Base-by-base conservation (phyloP, 1,284 basidiomycete species). In the Naganishia cerealis region DNA sequence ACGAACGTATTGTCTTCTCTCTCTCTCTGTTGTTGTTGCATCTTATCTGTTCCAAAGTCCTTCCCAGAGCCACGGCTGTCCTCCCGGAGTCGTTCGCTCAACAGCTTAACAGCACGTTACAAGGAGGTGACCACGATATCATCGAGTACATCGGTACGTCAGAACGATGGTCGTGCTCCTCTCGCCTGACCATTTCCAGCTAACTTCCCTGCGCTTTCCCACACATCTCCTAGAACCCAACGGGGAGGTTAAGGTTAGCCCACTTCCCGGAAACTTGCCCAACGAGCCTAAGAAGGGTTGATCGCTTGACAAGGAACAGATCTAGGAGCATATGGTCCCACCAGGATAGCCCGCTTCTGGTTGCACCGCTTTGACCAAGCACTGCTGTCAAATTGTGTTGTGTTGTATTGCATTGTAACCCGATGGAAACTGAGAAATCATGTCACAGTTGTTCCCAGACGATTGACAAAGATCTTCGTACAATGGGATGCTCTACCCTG, bases 121-220 rank as follows among this genome's bases (percentile, higher is more conserved):
- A 61, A 36, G 54, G 18, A 9, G 66, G 50, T n/a, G 52, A 50
- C 2, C 65, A 69, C 56, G 65, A 66, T 24, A 21, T 66, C 15
- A 58, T 69, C 48, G 65, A 69, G 26, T 69, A 69, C 48, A 62
- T 66, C 53, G 68, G 68, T 69, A 50, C 12, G 65, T 52, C 12
- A 42, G 9, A 33, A 21, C 9, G 26, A 55, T 50, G 4, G 24
- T 42, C 8, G n/a, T 15, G 24, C 46, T 12, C 29, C 8, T 38
- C 33, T 16, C 12, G 16, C n/a, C 12, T 21, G 13, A 29, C 29
- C 42, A 10, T 50, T 3, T 13, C 21, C 38, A 48, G 50, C 33
- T 43, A 15, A 24, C 13, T 18, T 59, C 39, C 2, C 24, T 52
- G 33, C 21, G 10, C 13, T 10, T 52, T 18, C 8, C 7, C 46